Evolutionary conservation across 2,329 filamentous ascomycete species (phyloP).

Genomic region (Exophiala xenobiotica): DNA sequence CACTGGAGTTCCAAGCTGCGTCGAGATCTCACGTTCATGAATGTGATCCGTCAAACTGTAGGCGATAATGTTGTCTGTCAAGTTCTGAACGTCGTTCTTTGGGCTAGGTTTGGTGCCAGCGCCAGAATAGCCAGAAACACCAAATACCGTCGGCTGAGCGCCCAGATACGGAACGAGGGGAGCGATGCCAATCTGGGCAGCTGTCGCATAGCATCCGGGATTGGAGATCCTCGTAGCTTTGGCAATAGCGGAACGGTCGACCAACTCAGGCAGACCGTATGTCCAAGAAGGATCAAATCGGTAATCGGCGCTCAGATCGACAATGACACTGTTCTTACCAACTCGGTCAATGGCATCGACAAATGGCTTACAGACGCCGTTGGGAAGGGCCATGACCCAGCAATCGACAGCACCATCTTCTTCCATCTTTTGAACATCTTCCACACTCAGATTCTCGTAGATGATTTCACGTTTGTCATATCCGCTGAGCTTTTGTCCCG

Average conservation of each 20-base stretch:
- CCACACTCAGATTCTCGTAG: conserved; percentile 85
- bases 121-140: conserved; percentile 90
- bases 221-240: conserved; percentile 81
- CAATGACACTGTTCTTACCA: conserved; percentile 70
- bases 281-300: conserved; percentile 84
- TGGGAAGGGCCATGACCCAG: conserved; percentile 97
- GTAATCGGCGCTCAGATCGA: conserved; percentile 96
- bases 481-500: conserved; percentile 79
- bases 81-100: conserved; percentile 84
- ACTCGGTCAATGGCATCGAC: conserved; percentile 81
- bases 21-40: conserved; percentile 86
- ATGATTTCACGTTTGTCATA: conserved; percentile 89
- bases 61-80: conserved; percentile 84
- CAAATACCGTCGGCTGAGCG: conserved; percentile 79
- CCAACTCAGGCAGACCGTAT: conserved; percentile 85
- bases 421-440: conserved; percentile 83
- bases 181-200: conserved; percentile 82
- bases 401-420: conserved; percentile 83
- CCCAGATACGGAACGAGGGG: conserved; percentile 76
- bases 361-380: conserved; percentile 90
- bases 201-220: conserved; percentile 94
- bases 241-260: conserved; percentile 72
- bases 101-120: conserved; percentile 91
- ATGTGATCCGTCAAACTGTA: conserved; percentile 93
- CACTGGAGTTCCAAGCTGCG: conserved; percentile 70